Evolutionary conservation across 1,139 yeast species (phyloP).

Genomic region (Candida sojae): DNA sequence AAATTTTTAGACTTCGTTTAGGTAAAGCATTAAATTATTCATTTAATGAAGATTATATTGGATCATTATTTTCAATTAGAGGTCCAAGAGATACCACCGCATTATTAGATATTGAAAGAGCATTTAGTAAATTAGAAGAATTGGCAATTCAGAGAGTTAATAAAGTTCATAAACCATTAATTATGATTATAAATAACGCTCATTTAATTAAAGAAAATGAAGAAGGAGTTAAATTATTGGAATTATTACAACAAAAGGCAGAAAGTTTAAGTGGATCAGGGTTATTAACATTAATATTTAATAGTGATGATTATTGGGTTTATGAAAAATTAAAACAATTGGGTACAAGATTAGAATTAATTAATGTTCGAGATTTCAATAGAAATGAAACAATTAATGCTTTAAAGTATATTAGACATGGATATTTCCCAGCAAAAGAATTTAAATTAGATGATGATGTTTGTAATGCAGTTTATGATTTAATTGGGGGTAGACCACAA

Average conservation of each 20-base stretch:
- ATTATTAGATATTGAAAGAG: slow-evolving; percentile 77
- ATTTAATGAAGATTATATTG: slow-evolving; percentile 80
- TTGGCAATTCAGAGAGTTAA: slow-evolving; percentile 59
- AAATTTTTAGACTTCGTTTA: slow-evolving; percentile 71
- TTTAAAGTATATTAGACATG: slow-evolving; percentile 52
- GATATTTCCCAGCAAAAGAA: slow-evolving; percentile 35
- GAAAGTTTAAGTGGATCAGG: slow-evolving; percentile 78
- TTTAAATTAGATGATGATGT: slow-evolving; percentile 30
- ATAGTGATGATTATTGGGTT: slow-evolving; percentile 86
- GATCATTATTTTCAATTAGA: slow-evolving; percentile 75
- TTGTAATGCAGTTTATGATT: slow-evolving; percentile 61
- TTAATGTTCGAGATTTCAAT: slow-evolving; percentile 68
- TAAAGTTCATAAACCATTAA: slow-evolving; percentile 52
- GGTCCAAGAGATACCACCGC: slow-evolving; percentile 91
- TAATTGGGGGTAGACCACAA: slow-evolving; percentile 86
- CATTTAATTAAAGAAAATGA: slow-evolving; percentile 76
- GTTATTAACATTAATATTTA: slow-evolving; percentile 71
- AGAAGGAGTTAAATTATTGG: slow-evolving; percentile 71
- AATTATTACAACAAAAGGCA: slow-evolving; percentile 79
- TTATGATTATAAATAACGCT: slow-evolving; percentile 70
- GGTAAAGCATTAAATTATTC: slow-evolving; percentile 77
- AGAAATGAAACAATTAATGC: slow-evolving; percentile 60
- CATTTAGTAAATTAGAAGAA: slow-evolving; percentile 73
- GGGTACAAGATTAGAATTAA: slow-evolving; percentile 74
- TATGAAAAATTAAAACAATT: slow-evolving; percentile 73